Percentiles rank a stretch among this genome's conserved stretches.
These are phyloP conservation scores for Cornus controversa DNA, from an alignment of 148 eudicot species.

Conservation along the genomic window DNA sequence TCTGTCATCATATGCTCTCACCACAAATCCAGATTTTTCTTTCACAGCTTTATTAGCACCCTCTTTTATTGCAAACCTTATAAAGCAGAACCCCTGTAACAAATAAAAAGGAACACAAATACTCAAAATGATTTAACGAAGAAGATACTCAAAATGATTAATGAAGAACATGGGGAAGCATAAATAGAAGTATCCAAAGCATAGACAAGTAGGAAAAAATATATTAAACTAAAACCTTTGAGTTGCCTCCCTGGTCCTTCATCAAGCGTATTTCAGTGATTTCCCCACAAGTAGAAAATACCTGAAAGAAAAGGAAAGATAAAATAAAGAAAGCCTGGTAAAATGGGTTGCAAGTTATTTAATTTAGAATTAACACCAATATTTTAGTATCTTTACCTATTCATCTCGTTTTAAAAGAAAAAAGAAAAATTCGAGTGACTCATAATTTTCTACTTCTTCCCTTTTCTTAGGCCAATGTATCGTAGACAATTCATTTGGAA, in stretches of 20 bases:
- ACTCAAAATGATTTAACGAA: neutral
- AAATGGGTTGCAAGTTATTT: too few species aligned
- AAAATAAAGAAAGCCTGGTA: neutral
- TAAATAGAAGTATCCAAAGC: neutral
- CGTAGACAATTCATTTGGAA: too few species aligned
- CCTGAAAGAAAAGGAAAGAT: conserved; percentile 28
- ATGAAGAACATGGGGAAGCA: neutral
- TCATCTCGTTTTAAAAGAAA: too few species aligned
- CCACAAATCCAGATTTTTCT: conserved; percentile 56
- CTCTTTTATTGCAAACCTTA: conserved; percentile 55
- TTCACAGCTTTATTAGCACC: conserved; percentile 62
- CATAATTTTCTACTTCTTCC: too few species aligned
- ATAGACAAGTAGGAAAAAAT: neutral
- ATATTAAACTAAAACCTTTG: conserved; percentile 36
- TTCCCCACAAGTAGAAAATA: conserved; percentile 64
- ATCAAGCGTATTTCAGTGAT: conserved; percentile 54
- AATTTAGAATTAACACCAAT: too few species aligned
- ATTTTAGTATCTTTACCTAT: too few species aligned
- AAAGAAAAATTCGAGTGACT: too few species aligned
- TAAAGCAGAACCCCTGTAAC: conserved; percentile 61
- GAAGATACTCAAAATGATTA: neutral
- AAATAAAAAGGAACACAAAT: neutral
- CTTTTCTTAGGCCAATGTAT: too few species aligned
- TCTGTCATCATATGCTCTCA: conserved; percentile 18
- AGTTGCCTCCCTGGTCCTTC: conserved; percentile 52